Evolutionary conservation across 2,329 filamentous ascomycete genomes (phyloP).

Genomic region (Fusarium sp.): DNA sequence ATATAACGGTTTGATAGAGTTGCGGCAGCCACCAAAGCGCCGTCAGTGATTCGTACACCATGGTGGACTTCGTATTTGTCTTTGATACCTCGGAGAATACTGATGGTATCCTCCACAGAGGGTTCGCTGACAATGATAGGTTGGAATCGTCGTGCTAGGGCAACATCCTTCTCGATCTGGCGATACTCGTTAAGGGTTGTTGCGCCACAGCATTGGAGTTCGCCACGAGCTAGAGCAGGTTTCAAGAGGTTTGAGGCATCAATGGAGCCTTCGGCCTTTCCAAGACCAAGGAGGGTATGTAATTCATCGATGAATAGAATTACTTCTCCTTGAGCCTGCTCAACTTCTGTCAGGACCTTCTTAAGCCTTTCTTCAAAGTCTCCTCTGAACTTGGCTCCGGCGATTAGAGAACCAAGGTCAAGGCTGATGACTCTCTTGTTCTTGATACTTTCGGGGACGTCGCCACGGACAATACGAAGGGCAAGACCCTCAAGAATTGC

Average conservation of each 20-base stretch:
- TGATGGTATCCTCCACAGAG: conserved; percentile 90
- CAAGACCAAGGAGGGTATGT: conserved; percentile 89
- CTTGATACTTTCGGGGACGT: conserved; percentile 96
- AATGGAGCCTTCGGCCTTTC: conserved; percentile 95
- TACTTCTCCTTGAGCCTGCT: conserved; percentile 87
- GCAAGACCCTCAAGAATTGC: conserved; percentile 92
- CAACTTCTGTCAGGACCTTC: conserved; percentile 88
- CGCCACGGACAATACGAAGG: conserved; percentile 87
- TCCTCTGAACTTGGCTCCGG: conserved; percentile 93
- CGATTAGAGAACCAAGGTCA: conserved; percentile 92
- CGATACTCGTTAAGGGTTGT: conserved; percentile 95
- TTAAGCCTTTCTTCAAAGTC: conserved; percentile 97
- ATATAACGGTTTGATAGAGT: conserved; percentile 96
- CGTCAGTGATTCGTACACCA: conserved; percentile 93
- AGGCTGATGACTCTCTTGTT: conserved; percentile 89
- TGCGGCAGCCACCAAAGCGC: conserved; percentile 89
- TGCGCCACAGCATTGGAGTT: conserved; percentile 94
- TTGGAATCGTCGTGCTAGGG: conserved; percentile 91
- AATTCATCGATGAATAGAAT: conserved; percentile 97
- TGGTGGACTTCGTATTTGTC: conserved; percentile 98
- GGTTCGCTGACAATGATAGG: conserved; percentile 95
- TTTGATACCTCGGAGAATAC: conserved; percentile 95
- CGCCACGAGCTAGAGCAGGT: conserved; percentile 90
- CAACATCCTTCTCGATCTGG: conserved; percentile 94
- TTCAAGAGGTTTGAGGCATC: conserved; percentile 96